phyloP scores from a whole-genome alignment of 2,329 filamentous ascomycete species.

The Ophiocordyceps robertsii region DNA sequence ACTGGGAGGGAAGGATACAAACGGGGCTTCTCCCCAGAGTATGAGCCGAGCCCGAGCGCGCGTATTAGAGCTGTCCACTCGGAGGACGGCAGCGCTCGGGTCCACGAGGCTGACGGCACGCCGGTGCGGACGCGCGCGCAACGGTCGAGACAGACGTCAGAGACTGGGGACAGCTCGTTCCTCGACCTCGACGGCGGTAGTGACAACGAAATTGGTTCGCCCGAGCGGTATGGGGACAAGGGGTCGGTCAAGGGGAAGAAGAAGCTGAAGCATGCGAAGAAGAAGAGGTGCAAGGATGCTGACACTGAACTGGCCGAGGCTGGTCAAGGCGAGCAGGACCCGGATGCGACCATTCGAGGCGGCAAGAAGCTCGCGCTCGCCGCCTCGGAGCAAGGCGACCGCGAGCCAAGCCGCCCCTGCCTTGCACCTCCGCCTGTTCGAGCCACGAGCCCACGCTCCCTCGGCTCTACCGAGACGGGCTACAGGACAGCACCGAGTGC shows the following conservation, averaged over 20 bases:
- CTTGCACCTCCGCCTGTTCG: constrained; percentile 22
- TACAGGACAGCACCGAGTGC: constrained; percentile 29
- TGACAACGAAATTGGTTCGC: constrained; percentile 28
- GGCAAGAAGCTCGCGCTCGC: constrained; percentile 10
- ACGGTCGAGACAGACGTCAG: constrained; percentile 13
- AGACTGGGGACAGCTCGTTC: constrained; percentile 32
- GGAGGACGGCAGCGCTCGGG: constrained; percentile 19
- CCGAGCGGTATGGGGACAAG: constrained; percentile 5
- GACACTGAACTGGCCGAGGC: neutral
- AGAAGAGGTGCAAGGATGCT: constrained; percentile 4
- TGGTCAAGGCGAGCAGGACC: constrained; percentile 5
- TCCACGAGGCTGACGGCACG: constrained; percentile 13
- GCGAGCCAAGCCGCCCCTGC: constrained; percentile 14
- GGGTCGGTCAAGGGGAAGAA: constrained; percentile 3
- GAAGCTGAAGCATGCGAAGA: neutral
- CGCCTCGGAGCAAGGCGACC: constrained; percentile 14
- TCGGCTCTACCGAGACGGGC: constrained; percentile 21
- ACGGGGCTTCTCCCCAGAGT: constrained; percentile 61
- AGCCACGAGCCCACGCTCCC: constrained; percentile 14
- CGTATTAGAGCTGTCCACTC: constrained; percentile 53
- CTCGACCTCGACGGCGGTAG: constrained; percentile 34
- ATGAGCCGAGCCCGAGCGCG: constrained; percentile 58
- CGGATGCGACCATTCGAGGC: constrained; percentile 15
- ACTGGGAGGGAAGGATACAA: constrained; percentile 22
- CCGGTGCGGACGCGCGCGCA: constrained; percentile 21